A percentile compares a stretch with the other conserved stretches of the same genome.
Conservation (phyloP, 2,329 filamentous ascomycete genomes). For the Lachnellula occidentalis region DNA sequence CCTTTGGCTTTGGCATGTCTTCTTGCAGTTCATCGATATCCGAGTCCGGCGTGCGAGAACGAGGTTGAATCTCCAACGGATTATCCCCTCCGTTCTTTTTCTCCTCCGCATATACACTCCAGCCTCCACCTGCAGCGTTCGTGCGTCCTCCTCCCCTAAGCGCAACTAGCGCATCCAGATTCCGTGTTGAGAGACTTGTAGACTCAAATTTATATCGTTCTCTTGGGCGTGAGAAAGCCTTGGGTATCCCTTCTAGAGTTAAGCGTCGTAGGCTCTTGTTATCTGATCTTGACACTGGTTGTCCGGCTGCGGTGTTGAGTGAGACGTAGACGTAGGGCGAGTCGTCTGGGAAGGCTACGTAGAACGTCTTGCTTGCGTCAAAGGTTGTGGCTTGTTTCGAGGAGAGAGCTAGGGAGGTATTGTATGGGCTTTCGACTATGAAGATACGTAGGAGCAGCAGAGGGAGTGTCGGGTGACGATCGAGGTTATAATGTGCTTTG, state of each 20-base stretch:
- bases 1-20: slow-evolving; percentile 4
- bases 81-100: slow-evolving; percentile 36
- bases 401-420: slow-evolving; percentile 48
- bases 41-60: slow-evolving; percentile 33
- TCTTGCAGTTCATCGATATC: slow-evolving; percentile 29
- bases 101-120: slow-evolving; percentile 68
- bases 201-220: slow-evolving; percentile 64
- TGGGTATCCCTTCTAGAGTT: slow-evolving; percentile 73
- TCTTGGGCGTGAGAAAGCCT: slow-evolving; percentile 70
- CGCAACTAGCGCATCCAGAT: slow-evolving; percentile 63
- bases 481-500: slow-evolving; percentile 78
- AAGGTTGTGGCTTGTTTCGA: slow-evolving; percentile 33
- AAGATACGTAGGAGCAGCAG: slow-evolving; percentile 73
- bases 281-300: slow-evolving; percentile 38
- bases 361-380: slow-evolving; percentile 68
- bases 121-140: slow-evolving; percentile 70
- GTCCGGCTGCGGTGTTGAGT: slow-evolving; percentile 49
- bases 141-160: slow-evolving; percentile 64
- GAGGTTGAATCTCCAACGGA: slow-evolving; percentile 44
- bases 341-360: slow-evolving; percentile 76
- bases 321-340: slow-evolving; percentile 69
- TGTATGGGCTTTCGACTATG: slow-evolving; percentile 76
- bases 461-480: slow-evolving; percentile 62
- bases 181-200: slow-evolving; percentile 66
- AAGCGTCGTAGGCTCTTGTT: slow-evolving; percentile 61